phyloP scores from a whole-genome alignment of 805 yeast genomes.

The Candida qinlingensis region DNA sequence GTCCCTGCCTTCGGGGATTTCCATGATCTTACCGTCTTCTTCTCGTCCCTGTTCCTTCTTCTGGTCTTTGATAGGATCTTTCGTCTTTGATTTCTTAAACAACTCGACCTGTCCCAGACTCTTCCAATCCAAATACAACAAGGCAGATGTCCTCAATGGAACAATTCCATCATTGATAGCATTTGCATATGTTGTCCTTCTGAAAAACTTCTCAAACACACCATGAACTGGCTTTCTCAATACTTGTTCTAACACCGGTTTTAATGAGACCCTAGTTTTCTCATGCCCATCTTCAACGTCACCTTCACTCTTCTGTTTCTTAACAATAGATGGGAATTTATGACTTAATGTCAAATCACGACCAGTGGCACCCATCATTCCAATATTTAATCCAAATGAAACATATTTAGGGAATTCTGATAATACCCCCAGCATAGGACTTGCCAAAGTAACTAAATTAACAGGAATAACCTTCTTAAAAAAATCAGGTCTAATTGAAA shows the following conservation, averaged over 20 bases:
- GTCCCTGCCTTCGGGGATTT: not conserved
- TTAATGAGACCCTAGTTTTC: slow-evolving; percentile 23
- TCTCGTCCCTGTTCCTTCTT: not conserved
- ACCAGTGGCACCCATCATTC: slow-evolving; percentile 90
- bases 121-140: slow-evolving; percentile 80
- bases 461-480: slow-evolving; percentile 64
- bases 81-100: not conserved
- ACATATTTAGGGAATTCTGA: slow-evolving; percentile 86
- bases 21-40: not conserved
- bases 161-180: slow-evolving; percentile 92
- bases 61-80: not conserved
- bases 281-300: slow-evolving; percentile 2
- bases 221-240: slow-evolving; percentile 72
- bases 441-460: slow-evolving; percentile 77
- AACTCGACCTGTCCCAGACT: slow-evolving; percentile 50
- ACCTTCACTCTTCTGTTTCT: slow-evolving; percentile 1
- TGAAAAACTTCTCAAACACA: slow-evolving; percentile 54
- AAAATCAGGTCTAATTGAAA: slow-evolving; percentile 56
- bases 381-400: slow-evolving; percentile 77
- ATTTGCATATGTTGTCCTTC: slow-evolving; percentile 85
- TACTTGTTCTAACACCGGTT: slow-evolving; percentile 68
- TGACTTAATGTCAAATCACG: slow-evolving; percentile 73
- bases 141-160: slow-evolving; percentile 84
- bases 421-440: slow-evolving; percentile 84
- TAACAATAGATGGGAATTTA: slow-evolving; percentile 25